These are phyloP conservation scores for Xylaria sp. DNA, from an alignment of 2,329 filamentous ascomycete genomes.

Conservation along the genomic window DNA sequence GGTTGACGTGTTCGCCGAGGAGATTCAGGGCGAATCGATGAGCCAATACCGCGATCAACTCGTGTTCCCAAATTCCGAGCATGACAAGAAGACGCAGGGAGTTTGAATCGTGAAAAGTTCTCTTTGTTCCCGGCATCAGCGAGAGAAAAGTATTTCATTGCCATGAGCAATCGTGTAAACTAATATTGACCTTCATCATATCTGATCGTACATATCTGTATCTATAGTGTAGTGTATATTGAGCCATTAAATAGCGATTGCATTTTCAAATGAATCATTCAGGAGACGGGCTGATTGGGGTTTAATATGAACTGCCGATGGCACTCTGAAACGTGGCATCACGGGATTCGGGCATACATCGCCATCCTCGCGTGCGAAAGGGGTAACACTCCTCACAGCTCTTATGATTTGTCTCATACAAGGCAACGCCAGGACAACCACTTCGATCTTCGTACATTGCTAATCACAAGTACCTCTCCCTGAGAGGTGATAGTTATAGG, in stretches of 20 bases:
- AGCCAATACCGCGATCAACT: constrained; percentile 43
- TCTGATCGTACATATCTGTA: background rate
- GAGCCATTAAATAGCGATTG: too few species aligned
- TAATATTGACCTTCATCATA: background rate
- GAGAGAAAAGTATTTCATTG: background rate
- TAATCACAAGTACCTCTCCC: too few species aligned
- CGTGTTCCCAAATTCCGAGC: constrained; percentile 27
- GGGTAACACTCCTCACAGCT: constrained; percentile 49
- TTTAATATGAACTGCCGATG: too few species aligned
- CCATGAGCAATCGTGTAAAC: background rate
- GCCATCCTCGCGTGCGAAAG: constrained; percentile 48
- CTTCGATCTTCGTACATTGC: too few species aligned
- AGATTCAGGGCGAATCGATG: constrained; percentile 44
- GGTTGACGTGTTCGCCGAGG: constrained; percentile 52
- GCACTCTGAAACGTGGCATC: constrained; percentile 37
- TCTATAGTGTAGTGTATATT: background rate
- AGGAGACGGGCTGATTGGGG: constrained; percentile 27
- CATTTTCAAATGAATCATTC: background rate
- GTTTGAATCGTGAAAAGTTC: background rate
- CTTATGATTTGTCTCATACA: constrained; percentile 51
- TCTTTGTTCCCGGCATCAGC: background rate
- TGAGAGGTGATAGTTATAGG: too few species aligned
- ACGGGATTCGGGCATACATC: constrained; percentile 48
- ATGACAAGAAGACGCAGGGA: constrained; percentile 7
- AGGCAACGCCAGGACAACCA: constrained; percentile 35